Base-by-base conservation (phyloP, 257 asterid genomes). In the Striga asiatica region DNA sequence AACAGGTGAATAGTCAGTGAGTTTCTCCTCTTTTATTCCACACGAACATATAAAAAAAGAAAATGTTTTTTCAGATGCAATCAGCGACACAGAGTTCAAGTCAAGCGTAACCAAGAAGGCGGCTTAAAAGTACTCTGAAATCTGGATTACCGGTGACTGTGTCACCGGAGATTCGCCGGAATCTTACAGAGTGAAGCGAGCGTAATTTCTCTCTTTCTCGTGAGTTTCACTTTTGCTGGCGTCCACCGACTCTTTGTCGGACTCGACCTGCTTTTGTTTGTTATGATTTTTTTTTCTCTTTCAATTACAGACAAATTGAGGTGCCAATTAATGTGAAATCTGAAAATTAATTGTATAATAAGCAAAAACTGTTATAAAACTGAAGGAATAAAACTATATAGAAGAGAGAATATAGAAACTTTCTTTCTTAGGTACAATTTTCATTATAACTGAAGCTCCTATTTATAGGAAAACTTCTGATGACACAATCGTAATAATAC, bases 211-310 rank as follows among this genome's bases (percentile, higher is more conserved):
- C 21, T 50, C 42, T 27, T 37, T 17, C 61, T 43, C 34, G 66
- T 21, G 66, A 48, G 65, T 34, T 51, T 41, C 6, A 19, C 59
- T 65, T 50, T 58, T n/a, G n/a, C 52, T 48, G 71, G 69, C 66
- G 69, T 43, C 73, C 78, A 83, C 88, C 83, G 85, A 77, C 85
- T 64, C 67, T 53, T 39, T 58, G 79, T 75, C 79, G 82, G 82
- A 80, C 84, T 74, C 70, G 67, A 76, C 74, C 60, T 62, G 72
- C 65, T 27, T 76, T 76, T 58, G 78, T 78, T 72, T 72, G 67
- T 72, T 78, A 68, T 74, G 84, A 68, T 72, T 75, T 66, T 76
- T 75, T 69, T 53, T 68, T 63, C 76, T 24, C 76, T 64, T 81
- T 84, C 76, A 79, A 77, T 84, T 79, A 74, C 94, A 83, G 59